These are phyloP conservation scores for Fusarium xylarioides DNA, from an alignment of 2,329 filamentous ascomycete genomes.

Conservation along the genomic window DNA sequence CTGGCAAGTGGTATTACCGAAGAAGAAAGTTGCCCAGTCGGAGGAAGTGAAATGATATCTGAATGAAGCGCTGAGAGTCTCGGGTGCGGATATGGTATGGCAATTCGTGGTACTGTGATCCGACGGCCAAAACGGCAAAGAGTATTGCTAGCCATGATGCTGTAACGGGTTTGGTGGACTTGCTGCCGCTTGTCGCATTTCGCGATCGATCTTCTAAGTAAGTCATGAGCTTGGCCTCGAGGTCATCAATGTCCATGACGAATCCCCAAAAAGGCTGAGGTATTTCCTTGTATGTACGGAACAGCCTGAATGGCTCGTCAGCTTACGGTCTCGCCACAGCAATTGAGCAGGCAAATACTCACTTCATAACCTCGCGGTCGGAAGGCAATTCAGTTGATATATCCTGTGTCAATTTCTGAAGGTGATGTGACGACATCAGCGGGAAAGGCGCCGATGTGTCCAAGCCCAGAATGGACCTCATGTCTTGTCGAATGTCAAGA, in stretches of 20 bases:
- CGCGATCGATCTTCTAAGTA: constrained; percentile 72
- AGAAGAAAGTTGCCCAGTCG: constrained; percentile 71
- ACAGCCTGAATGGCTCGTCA: constrained; percentile 56
- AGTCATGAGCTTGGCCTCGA: constrained; percentile 71
- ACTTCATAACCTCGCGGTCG: constrained; percentile 74
- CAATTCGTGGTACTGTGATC: constrained; percentile 72
- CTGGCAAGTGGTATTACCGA: constrained; percentile 49
- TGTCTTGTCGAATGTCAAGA: constrained; percentile 69
- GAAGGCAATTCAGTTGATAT: constrained; percentile 70
- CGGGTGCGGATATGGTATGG: constrained; percentile 68
- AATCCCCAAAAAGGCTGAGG: constrained; percentile 75
- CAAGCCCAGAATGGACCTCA: constrained; percentile 71
- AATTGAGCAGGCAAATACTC: constrained; percentile 44
- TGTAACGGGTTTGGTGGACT: constrained; percentile 62
- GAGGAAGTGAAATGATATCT: constrained; percentile 72
- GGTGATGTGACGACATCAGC: constrained; percentile 70
- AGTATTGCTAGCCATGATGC: constrained; percentile 73
- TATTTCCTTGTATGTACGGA: constrained; percentile 73
- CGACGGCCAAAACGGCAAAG: constrained; percentile 71
- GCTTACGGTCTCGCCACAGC: background rate
- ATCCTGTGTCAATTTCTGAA: constrained; percentile 67
- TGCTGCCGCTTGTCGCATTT: constrained; percentile 58
- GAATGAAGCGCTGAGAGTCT: constrained; percentile 68
- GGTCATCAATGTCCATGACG: constrained; percentile 71
- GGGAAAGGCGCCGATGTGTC: constrained; percentile 74